Evolutionary conservation across 2,329 filamentous ascomycete genomes (phyloP).

Genomic region (Myriosclerotinia scirpicola): DNA sequence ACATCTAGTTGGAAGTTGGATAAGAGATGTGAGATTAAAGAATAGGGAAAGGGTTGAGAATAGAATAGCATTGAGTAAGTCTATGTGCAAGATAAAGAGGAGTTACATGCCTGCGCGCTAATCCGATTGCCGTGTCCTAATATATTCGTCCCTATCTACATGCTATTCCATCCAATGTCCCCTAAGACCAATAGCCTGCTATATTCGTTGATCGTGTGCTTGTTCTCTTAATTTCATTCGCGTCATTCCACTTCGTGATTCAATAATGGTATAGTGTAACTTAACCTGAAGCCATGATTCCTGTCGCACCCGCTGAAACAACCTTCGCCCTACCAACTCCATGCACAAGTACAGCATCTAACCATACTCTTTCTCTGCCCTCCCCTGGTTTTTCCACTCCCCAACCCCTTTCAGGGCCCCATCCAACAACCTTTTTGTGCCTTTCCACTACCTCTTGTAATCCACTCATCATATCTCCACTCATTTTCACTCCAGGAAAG

Average conservation of each 20-base stretch:
- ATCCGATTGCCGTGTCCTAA: not conserved
- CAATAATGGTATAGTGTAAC: not conserved
- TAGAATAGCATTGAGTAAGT: slow-evolving; percentile 5
- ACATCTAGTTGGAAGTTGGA: not conserved
- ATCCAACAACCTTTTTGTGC: slow-evolving; percentile 56
- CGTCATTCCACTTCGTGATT: not conserved
- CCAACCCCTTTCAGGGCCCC: slow-evolving; percentile 67
- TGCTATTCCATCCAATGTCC: not conserved
- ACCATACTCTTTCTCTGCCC: slow-evolving; percentile 35
- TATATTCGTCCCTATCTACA: not conserved
- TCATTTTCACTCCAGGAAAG: slow-evolving; percentile 63
- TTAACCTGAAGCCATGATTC: slow-evolving; percentile 1
- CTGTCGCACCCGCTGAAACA: slow-evolving; percentile 2
- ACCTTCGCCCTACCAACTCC: slow-evolving; percentile 20
- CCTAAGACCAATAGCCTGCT: not conserved
- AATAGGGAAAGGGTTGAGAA: not conserved
- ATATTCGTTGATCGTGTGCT: not conserved
- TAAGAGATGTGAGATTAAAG: not conserved
- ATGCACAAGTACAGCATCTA: slow-evolving; percentile 33
- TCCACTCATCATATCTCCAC: slow-evolving; percentile 62
- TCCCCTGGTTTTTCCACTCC: slow-evolving; percentile 48
- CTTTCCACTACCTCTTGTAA: slow-evolving; percentile 54
- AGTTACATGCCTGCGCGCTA: slow-evolving; percentile 7
- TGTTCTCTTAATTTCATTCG: not conserved
- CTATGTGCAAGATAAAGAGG: slow-evolving; percentile 6